Evolutionary conservation across 345 rosid species (phyloP).

Genomic region (Ceriops tagal): DNA sequence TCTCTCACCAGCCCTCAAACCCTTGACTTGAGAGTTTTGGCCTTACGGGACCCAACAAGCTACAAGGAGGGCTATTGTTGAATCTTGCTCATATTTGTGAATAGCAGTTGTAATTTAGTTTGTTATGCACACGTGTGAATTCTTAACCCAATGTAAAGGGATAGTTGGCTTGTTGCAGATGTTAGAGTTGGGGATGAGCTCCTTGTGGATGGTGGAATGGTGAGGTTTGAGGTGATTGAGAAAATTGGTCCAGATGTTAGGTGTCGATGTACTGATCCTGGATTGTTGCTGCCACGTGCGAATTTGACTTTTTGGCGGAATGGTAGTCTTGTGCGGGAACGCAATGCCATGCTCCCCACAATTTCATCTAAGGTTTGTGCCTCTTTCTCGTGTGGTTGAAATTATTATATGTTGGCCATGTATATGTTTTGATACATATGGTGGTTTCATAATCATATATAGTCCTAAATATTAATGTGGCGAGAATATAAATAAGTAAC

Average conservation of each 20-base stretch:
- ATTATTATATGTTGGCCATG: not conserved
- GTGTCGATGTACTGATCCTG: conserved; percentile 90
- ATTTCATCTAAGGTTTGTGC: conserved; percentile 81
- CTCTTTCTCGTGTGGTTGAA: not conserved
- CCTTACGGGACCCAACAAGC: no score
- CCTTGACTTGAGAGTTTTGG: not conserved
- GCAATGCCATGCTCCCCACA: conserved; percentile 99
- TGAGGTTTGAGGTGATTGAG: conserved; percentile 94
- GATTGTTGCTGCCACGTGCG: conserved; percentile 93
- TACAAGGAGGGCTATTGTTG: conserved; percentile 50
- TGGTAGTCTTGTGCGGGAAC: conserved; percentile 94
- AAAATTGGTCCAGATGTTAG: conserved; percentile 98
- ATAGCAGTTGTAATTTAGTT: not conserved
- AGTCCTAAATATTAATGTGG: no score
- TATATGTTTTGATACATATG: not conserved
- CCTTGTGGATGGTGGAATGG: conserved; percentile 98
- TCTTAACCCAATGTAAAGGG: not conserved
- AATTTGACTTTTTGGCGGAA: conserved; percentile 98
- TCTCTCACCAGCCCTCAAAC: no score
- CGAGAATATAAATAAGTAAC: no score
- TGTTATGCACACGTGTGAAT: not conserved
- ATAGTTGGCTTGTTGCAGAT: conserved; percentile 40
- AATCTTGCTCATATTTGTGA: not conserved
- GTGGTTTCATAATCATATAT: no score
- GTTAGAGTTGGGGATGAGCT: conserved; percentile 93